Conservation (phyloP, 148 eudicot genomes). For the Chenopodium quinoa region DNA sequence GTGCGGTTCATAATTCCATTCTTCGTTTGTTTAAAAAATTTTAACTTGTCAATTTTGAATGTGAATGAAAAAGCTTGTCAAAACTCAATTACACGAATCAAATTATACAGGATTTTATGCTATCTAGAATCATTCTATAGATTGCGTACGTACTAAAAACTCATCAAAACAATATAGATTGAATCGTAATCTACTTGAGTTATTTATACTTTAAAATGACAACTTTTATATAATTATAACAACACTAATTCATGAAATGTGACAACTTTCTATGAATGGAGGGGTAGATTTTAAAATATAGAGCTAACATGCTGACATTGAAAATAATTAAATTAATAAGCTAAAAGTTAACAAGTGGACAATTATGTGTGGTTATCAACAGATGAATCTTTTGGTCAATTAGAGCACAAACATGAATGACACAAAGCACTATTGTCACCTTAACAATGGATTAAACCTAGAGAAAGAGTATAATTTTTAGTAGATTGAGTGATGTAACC, state of each 20-base stretch:
- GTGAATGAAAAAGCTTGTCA: no score
- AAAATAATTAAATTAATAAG: not conserved
- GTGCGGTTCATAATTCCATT: not conserved
- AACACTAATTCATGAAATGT: not conserved
- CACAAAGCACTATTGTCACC: not conserved
- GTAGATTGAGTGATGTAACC: conserved; percentile 15
- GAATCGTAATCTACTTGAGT: not conserved
- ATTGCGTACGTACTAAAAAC: no score
- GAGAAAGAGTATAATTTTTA: conserved; percentile 7
- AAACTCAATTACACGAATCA: no score
- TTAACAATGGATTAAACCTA: conserved; percentile 1
- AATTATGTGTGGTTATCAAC: not conserved
- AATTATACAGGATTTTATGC: no score
- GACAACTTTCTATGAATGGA: no score
- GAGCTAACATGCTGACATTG: not conserved
- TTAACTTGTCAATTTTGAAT: not conserved
- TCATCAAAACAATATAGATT: no score
- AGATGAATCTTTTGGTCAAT: conserved; percentile 5
- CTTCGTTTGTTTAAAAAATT: no score
- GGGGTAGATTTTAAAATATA: not conserved
- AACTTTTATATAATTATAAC: not conserved
- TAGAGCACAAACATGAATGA: conserved; percentile 12
- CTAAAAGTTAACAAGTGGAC: not conserved
- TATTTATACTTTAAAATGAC: no score
- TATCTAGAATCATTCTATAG: no score